Conservation (phyloP, 2,329 filamentous ascomycete genomes). For the Ophiosphaerella korrae region DNA sequence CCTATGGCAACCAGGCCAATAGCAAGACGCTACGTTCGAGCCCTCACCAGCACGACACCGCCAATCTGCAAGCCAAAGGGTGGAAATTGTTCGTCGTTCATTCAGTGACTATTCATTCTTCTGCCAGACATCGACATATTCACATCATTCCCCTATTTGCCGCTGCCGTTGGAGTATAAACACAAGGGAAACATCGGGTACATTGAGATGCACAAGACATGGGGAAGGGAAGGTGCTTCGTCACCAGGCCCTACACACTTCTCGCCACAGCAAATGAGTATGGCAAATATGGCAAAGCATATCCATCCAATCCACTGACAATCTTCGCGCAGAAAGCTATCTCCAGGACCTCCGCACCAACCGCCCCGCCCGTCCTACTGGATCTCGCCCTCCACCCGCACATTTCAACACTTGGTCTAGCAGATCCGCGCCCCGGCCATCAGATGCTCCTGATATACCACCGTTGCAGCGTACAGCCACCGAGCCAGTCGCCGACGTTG, state of each 20-base stretch:
- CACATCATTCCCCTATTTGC: neutral
- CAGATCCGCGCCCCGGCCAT: constrained; percentile 27
- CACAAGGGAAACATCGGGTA: constrained; percentile 24
- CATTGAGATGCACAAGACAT: constrained; percentile 37
- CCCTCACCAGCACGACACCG: constrained; percentile 39
- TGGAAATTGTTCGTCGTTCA: constrained; percentile 8
- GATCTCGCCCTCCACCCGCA: constrained; percentile 68
- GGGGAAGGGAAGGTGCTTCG: constrained; percentile 43
- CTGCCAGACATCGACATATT: neutral
- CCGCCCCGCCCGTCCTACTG: constrained; percentile 70
- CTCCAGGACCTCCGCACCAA: constrained; percentile 72
- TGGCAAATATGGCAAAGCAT: constrained; percentile 15
- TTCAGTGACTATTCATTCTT: constrained; percentile 6
- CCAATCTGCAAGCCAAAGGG: constrained; percentile 22
- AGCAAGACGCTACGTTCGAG: constrained; percentile 27
- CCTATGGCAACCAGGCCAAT: constrained; percentile 31
- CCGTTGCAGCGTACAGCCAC: constrained; percentile 33
- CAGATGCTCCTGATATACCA: constrained; percentile 32
- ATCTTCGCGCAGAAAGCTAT: constrained; percentile 63
- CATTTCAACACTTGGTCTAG: constrained; percentile 50
- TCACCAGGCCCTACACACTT: constrained; percentile 46
- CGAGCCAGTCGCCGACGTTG: constrained; percentile 28
- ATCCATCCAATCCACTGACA: constrained; percentile 22
- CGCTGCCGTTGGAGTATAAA: constrained; percentile 13
- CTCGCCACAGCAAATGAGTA: constrained; percentile 47